These are phyloP conservation scores for Amaranthus palmeri DNA, from an alignment of 148 eudicot species.

Conservation along the genomic window DNA sequence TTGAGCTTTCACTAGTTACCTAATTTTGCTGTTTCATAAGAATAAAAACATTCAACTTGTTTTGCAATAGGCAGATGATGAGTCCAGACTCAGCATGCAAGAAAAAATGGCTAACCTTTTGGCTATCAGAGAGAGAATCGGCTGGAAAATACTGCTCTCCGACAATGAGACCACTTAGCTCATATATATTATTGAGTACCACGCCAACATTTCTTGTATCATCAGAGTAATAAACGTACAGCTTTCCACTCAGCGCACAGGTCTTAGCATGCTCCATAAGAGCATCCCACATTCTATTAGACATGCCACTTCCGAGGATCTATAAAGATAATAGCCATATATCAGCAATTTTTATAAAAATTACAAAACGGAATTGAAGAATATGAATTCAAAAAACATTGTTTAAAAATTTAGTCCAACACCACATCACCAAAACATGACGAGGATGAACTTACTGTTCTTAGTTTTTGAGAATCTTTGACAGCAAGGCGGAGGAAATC, in stretches of 20 bases:
- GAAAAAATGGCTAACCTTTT: constrained; percentile 56
- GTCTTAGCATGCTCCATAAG: constrained; percentile 93
- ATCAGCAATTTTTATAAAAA: constrained; percentile 11
- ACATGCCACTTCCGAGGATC: constrained; percentile 98
- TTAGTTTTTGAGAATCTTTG: constrained; percentile 64
- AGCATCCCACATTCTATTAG: constrained; percentile 98
- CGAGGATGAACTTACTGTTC: constrained; percentile 52
- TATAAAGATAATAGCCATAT: constrained; percentile 23
- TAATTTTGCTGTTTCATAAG: neutral
- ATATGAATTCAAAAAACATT: neutral
- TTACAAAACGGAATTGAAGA: neutral
- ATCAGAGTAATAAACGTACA: constrained; percentile 77
- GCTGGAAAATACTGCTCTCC: constrained; percentile 58
- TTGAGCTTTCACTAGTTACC: no score
- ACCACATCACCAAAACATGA: neutral
- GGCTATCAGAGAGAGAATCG: constrained; percentile 75
- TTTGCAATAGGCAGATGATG: neutral
- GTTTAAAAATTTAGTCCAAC: no score
- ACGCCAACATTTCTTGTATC: constrained; percentile 70
- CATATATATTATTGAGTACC: constrained; percentile 80
- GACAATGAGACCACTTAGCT: constrained; percentile 83
- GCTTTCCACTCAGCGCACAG: constrained; percentile 77
- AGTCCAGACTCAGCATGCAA: neutral
- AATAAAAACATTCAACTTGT: neutral
- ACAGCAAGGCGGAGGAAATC: constrained; percentile 93